phyloP scores from a whole-genome alignment of 305 asterid species.

The Fraxinus latifolia region DNA sequence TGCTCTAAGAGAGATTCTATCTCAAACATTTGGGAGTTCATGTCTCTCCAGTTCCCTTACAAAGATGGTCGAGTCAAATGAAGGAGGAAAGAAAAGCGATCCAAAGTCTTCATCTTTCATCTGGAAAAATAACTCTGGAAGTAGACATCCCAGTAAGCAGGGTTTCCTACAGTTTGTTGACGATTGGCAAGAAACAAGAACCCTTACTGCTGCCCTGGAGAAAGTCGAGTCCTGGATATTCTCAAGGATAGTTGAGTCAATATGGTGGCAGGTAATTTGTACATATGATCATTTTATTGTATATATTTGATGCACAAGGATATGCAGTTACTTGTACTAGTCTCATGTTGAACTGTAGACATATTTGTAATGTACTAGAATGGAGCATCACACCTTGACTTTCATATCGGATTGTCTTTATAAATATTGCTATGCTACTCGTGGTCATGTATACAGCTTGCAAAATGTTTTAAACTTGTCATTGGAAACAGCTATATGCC shows the following conservation, averaged over 20 bases:
- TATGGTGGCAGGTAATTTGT: conserved; percentile 94
- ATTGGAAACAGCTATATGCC: conserved; percentile 10
- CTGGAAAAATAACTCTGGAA: conserved; percentile 41
- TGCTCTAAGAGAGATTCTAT: conserved; percentile 72
- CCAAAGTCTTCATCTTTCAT: conserved; percentile 32
- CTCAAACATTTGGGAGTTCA: conserved; percentile 76
- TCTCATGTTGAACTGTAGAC: conserved; percentile 3
- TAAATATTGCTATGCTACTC: neutral
- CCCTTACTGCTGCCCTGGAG: conserved; percentile 73
- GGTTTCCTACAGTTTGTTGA: conserved; percentile 55
- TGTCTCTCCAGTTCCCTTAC: conserved; percentile 53
- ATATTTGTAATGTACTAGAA: neutral
- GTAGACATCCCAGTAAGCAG: conserved; percentile 42
- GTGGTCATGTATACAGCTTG: conserved; percentile 10
- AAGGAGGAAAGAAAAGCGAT: conserved; percentile 35
- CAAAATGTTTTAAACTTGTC: conserved; percentile 2
- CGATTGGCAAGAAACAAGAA: conserved; percentile 91
- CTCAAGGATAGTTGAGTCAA: conserved; percentile 82
- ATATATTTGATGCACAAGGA: conserved; percentile 1
- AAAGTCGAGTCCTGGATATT: conserved; percentile 93
- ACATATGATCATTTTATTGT: neutral
- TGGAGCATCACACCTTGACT: neutral
- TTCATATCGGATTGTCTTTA: neutral
- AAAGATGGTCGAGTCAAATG: conserved; percentile 39
- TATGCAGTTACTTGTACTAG: too few species aligned